Percentiles rank a stretch among this genome's conserved stretches.
Conservation (phyloP, 2,329 filamentous ascomycete genomes). For the Talaromyces piceae region DNA sequence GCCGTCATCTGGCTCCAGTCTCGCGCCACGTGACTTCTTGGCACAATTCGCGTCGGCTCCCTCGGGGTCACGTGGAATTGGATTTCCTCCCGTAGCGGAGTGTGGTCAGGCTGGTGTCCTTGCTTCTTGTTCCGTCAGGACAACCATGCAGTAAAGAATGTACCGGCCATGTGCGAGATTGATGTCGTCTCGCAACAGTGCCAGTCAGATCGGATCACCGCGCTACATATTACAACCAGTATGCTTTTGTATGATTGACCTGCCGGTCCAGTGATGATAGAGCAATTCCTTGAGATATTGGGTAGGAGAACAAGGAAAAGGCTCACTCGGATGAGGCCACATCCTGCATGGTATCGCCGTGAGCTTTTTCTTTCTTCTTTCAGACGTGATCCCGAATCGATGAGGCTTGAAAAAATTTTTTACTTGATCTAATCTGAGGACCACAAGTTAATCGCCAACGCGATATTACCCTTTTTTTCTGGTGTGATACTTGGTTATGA, state of each 20-base stretch:
- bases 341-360: conserved; percentile 13
- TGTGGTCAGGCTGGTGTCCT: too few species aligned
- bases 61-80: too few species aligned
- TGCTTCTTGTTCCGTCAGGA: too few species aligned
- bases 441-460: neutral
- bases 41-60: too few species aligned
- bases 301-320: conserved; percentile 5
- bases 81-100: too few species aligned
- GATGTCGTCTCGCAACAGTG: neutral
- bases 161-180: neutral
- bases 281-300: conserved; percentile 18
- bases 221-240: too few species aligned
- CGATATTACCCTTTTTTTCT: neutral
- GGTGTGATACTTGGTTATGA: too few species aligned
- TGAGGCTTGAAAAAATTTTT: conserved; percentile 44
- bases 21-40: too few species aligned
- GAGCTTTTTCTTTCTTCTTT: neutral
- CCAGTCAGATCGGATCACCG: too few species aligned
- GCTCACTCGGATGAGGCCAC: conserved; percentile 22
- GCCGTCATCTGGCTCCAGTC: neutral
- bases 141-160: neutral
- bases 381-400: conserved; percentile 18
- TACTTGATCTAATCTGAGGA: conserved; percentile 58
- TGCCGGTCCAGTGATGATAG: conserved; percentile 31
- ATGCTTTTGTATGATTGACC: too few species aligned